phyloP scores from a whole-genome alignment of 208 protist species.

The Phytomonas sp. region DNA sequence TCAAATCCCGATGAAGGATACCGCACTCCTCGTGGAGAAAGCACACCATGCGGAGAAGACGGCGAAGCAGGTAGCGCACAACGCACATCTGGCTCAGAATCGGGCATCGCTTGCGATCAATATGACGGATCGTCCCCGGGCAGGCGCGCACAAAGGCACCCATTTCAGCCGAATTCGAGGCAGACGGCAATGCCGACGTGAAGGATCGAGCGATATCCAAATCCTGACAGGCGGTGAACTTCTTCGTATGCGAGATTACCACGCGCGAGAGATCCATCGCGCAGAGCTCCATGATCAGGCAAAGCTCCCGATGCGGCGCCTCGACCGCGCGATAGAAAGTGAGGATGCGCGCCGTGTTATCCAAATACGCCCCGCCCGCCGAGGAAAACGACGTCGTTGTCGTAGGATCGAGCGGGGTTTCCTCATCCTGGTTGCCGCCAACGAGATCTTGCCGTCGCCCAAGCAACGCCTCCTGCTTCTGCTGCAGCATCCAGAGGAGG shows the following conservation, averaged over 20 bases:
- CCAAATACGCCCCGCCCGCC: constrained; percentile 1
- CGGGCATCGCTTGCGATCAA: constrained; percentile 13
- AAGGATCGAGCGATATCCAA: neutral
- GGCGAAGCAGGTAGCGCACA: constrained; percentile 67
- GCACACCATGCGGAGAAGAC: constrained; percentile 45
- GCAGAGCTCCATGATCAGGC: constrained; percentile 71
- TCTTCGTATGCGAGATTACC: neutral
- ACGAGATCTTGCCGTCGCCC: neutral
- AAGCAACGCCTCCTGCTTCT: neutral
- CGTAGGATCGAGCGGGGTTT: neutral
- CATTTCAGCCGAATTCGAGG: neutral
- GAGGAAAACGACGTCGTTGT: neutral
- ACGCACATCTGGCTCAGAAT: constrained; percentile 29
- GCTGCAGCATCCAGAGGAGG: constrained; percentile 21
- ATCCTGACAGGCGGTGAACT: neutral
- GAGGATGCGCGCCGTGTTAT: constrained; percentile 30
- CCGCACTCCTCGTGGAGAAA: constrained; percentile 69
- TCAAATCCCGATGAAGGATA: constrained; percentile 86
- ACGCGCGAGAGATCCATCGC: constrained; percentile 55
- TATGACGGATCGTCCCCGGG: neutral
- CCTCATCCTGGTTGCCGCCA: neutral
- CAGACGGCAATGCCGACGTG: constrained; percentile 2
- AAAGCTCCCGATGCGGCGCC: constrained; percentile 71
- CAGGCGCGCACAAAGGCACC: neutral
- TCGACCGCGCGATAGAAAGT: constrained; percentile 54